Evolutionary conservation across 345 rosid species (phyloP).

Genomic region (Pugionium dolabratum): DNA sequence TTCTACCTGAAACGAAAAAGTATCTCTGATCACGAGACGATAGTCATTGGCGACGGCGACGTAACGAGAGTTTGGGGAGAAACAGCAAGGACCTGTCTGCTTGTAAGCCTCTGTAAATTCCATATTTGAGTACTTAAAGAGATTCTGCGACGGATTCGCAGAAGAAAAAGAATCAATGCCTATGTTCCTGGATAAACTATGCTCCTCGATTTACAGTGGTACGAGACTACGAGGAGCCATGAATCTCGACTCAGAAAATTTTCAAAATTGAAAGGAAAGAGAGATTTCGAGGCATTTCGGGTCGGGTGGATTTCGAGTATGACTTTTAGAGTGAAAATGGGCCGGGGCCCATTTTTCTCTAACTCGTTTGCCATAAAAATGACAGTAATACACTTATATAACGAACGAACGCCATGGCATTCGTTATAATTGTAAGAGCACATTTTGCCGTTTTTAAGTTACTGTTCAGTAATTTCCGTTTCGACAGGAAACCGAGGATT

Average conservation of each 20-base stretch:
- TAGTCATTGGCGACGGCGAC: conserved; percentile 85
- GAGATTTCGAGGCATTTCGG: conserved; percentile 9
- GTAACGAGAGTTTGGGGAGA: conserved; percentile 89
- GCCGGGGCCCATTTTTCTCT: conserved; percentile 15
- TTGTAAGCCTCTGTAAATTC: conserved; percentile 89
- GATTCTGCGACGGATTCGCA: background rate
- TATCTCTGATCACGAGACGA: conserved; percentile 88
- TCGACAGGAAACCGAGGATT: background rate
- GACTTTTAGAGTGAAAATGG: conserved; percentile 2
- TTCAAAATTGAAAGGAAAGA: conserved; percentile 33
- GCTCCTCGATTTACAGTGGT: conserved; percentile 32
- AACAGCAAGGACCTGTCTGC: conserved; percentile 86
- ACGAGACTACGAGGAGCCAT: conserved; percentile 26
- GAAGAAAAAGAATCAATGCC: conserved; percentile 1
- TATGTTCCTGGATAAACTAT: conserved; percentile 12
- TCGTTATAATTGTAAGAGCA: background rate
- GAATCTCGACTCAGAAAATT: background rate
- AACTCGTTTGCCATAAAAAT: background rate
- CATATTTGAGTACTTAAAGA: conserved; percentile 41
- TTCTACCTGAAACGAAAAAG: conserved; percentile 76
- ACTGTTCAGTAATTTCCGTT: background rate
- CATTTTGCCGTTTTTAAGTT: background rate
- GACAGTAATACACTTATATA: background rate
- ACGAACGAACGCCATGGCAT: conserved; percentile 4
- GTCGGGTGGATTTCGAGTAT: conserved; percentile 18